Percentiles rank a stretch among this genome's conserved stretches.
These are phyloP conservation scores for Trichoderma afroharzianum DNA, from an alignment of 2,329 filamentous ascomycete genomes.

Conservation along the genomic window DNA sequence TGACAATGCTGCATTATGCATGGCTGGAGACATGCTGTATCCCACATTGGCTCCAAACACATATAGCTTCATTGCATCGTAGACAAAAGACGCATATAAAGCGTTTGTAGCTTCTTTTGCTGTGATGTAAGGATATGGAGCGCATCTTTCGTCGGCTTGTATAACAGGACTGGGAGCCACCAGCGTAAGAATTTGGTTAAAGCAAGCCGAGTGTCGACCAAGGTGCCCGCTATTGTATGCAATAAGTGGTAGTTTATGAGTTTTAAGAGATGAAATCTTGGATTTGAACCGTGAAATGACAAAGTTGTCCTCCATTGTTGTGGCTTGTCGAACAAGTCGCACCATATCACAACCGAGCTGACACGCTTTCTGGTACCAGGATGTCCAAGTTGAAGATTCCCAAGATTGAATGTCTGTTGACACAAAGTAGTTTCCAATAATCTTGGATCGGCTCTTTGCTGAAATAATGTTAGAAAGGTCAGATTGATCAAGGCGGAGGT, in stretches of 20 bases:
- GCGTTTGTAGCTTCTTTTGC: constrained; percentile 8
- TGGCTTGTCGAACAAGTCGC: not conserved
- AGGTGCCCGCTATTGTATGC: not conserved
- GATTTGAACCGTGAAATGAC: not conserved
- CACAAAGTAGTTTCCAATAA: constrained; percentile 1
- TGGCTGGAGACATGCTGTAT: constrained; percentile 14
- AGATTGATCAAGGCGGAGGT: not conserved
- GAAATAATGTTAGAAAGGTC: not conserved
- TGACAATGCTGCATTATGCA: constrained; percentile 7
- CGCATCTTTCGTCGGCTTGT: not conserved
- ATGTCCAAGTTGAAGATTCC: not conserved
- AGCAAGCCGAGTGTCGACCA: not conserved
- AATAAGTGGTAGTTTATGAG: not conserved
- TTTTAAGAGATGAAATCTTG: not conserved
- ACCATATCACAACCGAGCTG: constrained; percentile 6
- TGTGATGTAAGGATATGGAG: not conserved
- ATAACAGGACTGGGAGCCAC: not conserved
- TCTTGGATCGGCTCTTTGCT: constrained; percentile 1
- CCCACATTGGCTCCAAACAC: constrained; percentile 12
- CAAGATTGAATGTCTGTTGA: constrained; percentile 9
- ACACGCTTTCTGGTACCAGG: constrained; percentile 9
- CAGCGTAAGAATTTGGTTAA: constrained; percentile 6
- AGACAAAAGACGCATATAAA: constrained; percentile 5
- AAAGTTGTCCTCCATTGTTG: constrained; percentile 4
- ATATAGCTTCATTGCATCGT: constrained; percentile 9